Percentiles rank a stretch among this genome's conserved stretches.
phyloP scores from a whole-genome alignment of 1,284 basidiomycete genomes.

The Sporisorium exsertum region DNA sequence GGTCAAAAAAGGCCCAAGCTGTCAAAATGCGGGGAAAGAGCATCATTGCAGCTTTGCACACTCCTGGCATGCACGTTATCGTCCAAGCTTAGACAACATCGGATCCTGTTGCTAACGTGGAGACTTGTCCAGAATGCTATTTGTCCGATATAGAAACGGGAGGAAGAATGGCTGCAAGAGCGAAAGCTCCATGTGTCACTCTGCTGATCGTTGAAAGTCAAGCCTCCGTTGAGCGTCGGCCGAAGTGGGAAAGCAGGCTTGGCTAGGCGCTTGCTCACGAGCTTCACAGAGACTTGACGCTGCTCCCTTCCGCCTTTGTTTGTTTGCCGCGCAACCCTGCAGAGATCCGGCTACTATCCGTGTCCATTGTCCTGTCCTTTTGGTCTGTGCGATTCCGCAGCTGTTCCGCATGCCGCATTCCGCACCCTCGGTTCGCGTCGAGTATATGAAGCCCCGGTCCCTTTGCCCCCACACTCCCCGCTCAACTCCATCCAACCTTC shows the following conservation, averaged over 20 bases:
- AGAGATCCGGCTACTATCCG: no score
- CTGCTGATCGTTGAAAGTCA: background rate
- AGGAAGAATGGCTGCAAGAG: background rate
- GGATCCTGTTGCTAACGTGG: no score
- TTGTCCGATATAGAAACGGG: background rate
- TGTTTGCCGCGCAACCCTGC: background rate
- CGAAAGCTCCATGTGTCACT: background rate
- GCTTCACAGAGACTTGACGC: no score
- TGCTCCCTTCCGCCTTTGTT: no score
- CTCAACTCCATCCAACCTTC: background rate
- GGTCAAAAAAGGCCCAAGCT: background rate
- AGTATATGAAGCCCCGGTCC: background rate
- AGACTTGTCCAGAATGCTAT: background rate
- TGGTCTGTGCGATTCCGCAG: background rate
- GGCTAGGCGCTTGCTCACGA: no score
- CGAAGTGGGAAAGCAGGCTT: background rate
- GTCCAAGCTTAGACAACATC: background rate
- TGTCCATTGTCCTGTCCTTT: background rate
- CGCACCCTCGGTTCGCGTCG: background rate
- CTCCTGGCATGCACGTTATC: background rate
- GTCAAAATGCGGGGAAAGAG: conserved; percentile 2
- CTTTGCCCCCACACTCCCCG: no score
- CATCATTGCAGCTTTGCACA: background rate
- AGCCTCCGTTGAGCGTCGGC: background rate
- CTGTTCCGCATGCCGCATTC: background rate